Evolutionary conservation across 1,284 basidiomycete genomes (phyloP).

Genomic region (Kwoniella shivajii): DNA sequence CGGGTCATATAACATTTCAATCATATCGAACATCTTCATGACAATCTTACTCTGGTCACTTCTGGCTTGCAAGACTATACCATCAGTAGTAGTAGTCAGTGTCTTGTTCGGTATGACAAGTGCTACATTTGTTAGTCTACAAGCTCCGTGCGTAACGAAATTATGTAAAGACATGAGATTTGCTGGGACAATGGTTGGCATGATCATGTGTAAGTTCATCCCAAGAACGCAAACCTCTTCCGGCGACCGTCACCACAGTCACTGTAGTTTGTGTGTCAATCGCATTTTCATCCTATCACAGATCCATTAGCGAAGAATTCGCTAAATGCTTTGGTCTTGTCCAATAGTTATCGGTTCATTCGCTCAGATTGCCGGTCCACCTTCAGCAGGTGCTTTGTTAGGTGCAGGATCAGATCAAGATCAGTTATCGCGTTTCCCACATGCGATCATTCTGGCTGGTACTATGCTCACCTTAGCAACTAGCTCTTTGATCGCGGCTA

Average conservation of each 20-base stretch:
- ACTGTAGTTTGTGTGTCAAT: too few relatives aligned
- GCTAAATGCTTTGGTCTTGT: too few relatives aligned
- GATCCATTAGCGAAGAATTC: too few relatives aligned
- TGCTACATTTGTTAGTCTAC: slow-evolving; percentile 41
- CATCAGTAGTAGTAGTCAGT: slow-evolving; percentile 30
- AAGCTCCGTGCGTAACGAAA: slow-evolving; percentile 37
- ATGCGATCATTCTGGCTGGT: slow-evolving; percentile 33
- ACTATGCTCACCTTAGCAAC: slow-evolving; percentile 24
- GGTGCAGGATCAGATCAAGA: slow-evolving; percentile 29
- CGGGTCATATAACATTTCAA: slow-evolving; percentile 40
- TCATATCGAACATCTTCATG: slow-evolving; percentile 27
- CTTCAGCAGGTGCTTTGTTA: slow-evolving; percentile 43
- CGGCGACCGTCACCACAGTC: too few relatives aligned
- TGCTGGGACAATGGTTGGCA: slow-evolving; percentile 45
- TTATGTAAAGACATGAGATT: slow-evolving; percentile 38
- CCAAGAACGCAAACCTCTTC: too few relatives aligned
- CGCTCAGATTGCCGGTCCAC: slow-evolving; percentile 39
- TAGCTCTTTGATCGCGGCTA: slow-evolving; percentile 12
- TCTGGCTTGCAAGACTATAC: slow-evolving; percentile 30
- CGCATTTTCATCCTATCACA: too few relatives aligned
- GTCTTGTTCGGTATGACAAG: slow-evolving; percentile 38
- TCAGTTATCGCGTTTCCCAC: slow-evolving; percentile 28
- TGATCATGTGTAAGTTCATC: slow-evolving; percentile 39
- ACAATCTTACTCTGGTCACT: slow-evolving; percentile 38
- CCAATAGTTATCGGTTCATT: slow-evolving; percentile 41